Conservation (phyloP, 2,329 filamentous ascomycete species). For the Daldinia sp. region DNA sequence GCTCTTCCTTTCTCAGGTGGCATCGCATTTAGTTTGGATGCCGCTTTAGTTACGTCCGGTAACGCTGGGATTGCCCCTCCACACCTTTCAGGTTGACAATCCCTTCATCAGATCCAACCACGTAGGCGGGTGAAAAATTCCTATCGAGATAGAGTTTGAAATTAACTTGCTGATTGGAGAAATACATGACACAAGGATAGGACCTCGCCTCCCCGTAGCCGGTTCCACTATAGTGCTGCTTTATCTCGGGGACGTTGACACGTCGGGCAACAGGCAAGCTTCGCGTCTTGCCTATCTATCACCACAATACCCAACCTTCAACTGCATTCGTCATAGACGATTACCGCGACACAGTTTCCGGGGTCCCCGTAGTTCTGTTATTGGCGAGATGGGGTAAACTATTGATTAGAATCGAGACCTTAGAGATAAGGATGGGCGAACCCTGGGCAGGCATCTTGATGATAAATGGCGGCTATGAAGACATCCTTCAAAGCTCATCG, state of each 20-base stretch:
- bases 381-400: conserved; percentile 26
- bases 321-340: conserved; percentile 32
- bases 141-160: conserved; percentile 33
- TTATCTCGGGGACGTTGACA: conserved; percentile 33
- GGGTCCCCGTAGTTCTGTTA: conserved; percentile 24
- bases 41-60: conserved; percentile 43
- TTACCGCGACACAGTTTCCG: conserved; percentile 22
- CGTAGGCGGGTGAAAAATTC: conserved; percentile 24
- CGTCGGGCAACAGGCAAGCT: conserved; percentile 26
- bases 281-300: conserved; percentile 34
- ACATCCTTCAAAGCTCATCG: not conserved
- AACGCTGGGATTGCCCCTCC: conserved; percentile 43
- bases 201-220: conserved; percentile 28
- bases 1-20: conserved; percentile 35
- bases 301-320: conserved; percentile 32
- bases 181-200: conserved; percentile 20
- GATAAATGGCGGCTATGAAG: conserved; percentile 32
- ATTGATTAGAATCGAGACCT: conserved; percentile 15
- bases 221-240: conserved; percentile 37
- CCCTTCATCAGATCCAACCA: conserved; percentile 31
- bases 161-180: conserved; percentile 31
- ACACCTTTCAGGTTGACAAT: conserved; percentile 40
- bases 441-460: conserved; percentile 18
- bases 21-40: conserved; percentile 41
- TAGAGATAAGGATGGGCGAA: conserved; percentile 35